Evolutionary conservation across 805 yeast genomes (phyloP), one percentile per base, ranked within the genome.

Genomic region (Hanseniaspora mollemarum): DNA sequence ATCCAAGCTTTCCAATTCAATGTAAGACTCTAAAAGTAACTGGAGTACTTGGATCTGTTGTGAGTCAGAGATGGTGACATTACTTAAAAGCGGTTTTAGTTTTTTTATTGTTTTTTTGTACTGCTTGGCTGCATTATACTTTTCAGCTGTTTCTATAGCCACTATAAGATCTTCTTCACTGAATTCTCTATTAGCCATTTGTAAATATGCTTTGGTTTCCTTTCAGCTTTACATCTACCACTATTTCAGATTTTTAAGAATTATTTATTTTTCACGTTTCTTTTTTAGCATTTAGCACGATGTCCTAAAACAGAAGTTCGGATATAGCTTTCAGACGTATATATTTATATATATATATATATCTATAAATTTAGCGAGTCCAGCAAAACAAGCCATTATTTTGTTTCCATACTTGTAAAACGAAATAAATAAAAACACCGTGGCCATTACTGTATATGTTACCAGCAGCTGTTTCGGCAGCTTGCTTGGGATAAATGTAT

Each of bases 81-180:
- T 28, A 15, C 21, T 10, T 16, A 39, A 10, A 4, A 46, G 9
- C 22, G 61, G 57, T 53, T 64, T 57, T 25, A 62, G 59, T 22
- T 55, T 57, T 22, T 52, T 51, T 18, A 65, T 52, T 29, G 59
- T 58, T 16, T 55, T 51, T 48, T 54, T 60, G 2, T 65, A 67
- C 41, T 57, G 54, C 15, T 43, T 41, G 13, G 61, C 55, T 13
- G 50, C 49, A 18, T 33, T 33, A 18, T 54, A 51, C 13, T 56
- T 37, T 19, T 56, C 56, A 35, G 55, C 54, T 62, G 60, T 58
- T 25, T 36, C 37, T 19, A 41, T 35, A 9, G 35, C 38, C 16
- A 28, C 22, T 13, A 38, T 31, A 24, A 24, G 25, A 41, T 46
- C 45, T 7, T 48, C 45, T 15, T 40, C 41, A 9, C 35, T 40